A percentile compares a stretch with the other conserved stretches of the same genome.
These are phyloP conservation scores for Corrigiola litoralis DNA, from an alignment of 179 eudicot genomes.

Conservation along the genomic window DNA sequence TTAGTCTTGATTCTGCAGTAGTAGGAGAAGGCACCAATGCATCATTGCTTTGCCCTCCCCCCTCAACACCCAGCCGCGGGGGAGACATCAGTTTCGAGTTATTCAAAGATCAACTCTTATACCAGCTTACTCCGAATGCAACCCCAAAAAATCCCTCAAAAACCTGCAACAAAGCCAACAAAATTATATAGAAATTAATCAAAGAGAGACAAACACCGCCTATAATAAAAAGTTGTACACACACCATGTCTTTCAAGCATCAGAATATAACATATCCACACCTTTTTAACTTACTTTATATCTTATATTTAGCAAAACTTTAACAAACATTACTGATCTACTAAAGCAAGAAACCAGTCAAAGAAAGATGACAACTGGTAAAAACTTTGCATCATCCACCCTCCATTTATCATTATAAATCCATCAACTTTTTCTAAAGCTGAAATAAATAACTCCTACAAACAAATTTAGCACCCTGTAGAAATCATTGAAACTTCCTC, in stretches of 20 bases:
- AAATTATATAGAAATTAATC: background rate
- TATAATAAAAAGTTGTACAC: background rate
- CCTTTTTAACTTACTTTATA: background rate
- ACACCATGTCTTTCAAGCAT: background rate
- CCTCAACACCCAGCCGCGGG: slow-evolving; percentile 63
- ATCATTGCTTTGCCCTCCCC: slow-evolving; percentile 49
- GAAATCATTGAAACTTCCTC: background rate
- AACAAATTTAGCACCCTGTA: background rate
- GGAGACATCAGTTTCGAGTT: slow-evolving; percentile 54
- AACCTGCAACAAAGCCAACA: background rate
- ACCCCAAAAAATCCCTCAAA: slow-evolving; percentile 5
- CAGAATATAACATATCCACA: background rate
- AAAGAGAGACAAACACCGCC: background rate
- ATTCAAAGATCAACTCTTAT: background rate
- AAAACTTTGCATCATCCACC: background rate
- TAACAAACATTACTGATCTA: slow-evolving; percentile 2
- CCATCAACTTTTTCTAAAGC: slow-evolving; percentile 2
- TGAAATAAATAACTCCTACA: background rate
- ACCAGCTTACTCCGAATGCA: background rate
- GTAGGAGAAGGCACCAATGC: slow-evolving; percentile 41
- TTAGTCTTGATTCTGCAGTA: slow-evolving; percentile 36
- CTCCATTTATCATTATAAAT: background rate
- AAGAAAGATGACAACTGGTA: slow-evolving; percentile 14
- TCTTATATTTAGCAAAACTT: slow-evolving; percentile 1
- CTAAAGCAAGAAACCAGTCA: slow-evolving; percentile 10